Base-by-base conservation (phyloP, 163 green algal species). In the Smithsoniella earleae region DNA sequence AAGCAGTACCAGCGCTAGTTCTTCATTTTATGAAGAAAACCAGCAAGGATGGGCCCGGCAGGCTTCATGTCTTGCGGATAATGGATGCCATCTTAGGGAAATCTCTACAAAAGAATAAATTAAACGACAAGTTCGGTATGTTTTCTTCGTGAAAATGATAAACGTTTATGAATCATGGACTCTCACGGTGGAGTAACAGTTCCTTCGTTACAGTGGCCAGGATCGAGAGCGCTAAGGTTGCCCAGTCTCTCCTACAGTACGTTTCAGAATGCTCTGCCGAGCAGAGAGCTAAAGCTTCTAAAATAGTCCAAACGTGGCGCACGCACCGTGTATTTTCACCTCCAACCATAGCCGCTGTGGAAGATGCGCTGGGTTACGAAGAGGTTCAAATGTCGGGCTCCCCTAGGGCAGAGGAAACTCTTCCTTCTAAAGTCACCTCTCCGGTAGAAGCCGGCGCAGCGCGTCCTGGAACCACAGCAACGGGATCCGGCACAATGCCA, bases 31-130 rank as follows among this genome's bases (percentile, higher is more conserved):
- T 34, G 27, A 69, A 69, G 34, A 69, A 36, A 13, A 13, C 4
- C 22, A 36, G 34, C 58, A 69, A 69, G 58, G 34, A 69, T 28
- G 58, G 58, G 8, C 58, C 58, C 6, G 25, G 4, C 10, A 69
- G 58, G 25, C 25, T 69, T n/a, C 20, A 69, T 34, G 25, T 38
- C 34, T 16, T 69, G 25, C 20, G 58, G 6, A 34, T 69, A 43
- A 4, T 69, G 58, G 58, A 69, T 69, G 58, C 58, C 16, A 44
- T 69, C 25, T 45, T 69, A 22, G 58, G 27, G 28, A 69, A 69
- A 34, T 69, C 58, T 45, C 38, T 30, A 33, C 58, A 38, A 38
- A 30, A 36, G 16, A 30, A 34, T 1, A 36, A 16, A 13, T 69
- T 31, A 28, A 69, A 69, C 8, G 58, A 69, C 25, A 69, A 69